These are phyloP conservation scores for Fulvia fulva DNA, from an alignment of 2,329 filamentous ascomycete genomes.

Conservation along the genomic window DNA sequence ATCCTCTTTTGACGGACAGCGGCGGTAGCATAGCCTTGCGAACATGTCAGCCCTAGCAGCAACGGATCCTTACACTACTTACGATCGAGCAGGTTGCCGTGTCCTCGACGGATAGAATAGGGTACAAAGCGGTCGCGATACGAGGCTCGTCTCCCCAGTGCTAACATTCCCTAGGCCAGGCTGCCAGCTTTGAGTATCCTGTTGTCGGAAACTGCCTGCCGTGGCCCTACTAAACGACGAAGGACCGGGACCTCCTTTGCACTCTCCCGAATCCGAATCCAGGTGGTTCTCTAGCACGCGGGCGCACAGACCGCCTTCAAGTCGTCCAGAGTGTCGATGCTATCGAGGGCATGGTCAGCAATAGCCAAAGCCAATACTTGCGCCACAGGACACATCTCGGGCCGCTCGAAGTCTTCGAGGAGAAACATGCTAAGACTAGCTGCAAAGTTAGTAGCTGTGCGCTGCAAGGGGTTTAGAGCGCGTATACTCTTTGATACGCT, in stretches of 20 bases:
- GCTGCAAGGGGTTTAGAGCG: background rate
- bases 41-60: no score
- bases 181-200: constrained; percentile 2
- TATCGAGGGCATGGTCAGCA: background rate
- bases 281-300: background rate
- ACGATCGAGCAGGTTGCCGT: constrained; percentile 11
- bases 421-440: background rate
- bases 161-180: background rate
- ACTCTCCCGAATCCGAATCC: background rate
- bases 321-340: background rate
- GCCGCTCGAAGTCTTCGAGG: background rate
- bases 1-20: constrained; percentile 5
- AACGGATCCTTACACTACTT: background rate
- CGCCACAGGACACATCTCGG: background rate
- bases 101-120: constrained; percentile 8
- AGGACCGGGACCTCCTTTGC: background rate
- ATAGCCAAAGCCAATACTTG: background rate
- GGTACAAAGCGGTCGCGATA: constrained; percentile 4
- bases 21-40: constrained; percentile 4
- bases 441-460: background rate
- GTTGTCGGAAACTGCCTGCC: background rate
- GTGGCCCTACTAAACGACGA: background rate
- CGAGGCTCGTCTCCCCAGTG: constrained; percentile 6
- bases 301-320: background rate
- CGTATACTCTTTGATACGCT: background rate